A percentile compares a stretch with the other conserved stretches of the same genome.
phyloP scores from a whole-genome alignment of 1,284 basidiomycete species.

The Malassezia globosa region DNA sequence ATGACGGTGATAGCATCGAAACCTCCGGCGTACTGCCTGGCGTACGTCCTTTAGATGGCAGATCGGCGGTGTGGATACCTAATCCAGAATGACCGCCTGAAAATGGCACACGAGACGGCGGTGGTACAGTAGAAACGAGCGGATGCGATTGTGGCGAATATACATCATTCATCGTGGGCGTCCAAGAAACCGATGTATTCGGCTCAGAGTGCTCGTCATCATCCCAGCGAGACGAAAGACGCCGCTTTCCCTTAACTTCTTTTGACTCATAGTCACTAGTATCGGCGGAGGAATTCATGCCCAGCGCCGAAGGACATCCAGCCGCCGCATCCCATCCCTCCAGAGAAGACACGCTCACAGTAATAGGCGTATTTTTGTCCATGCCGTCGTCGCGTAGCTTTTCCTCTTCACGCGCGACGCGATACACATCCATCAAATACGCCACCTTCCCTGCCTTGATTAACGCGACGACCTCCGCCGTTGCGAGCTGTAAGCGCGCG shows the following conservation, averaged over 20 bases:
- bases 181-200: not conserved
- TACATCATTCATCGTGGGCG: not conserved
- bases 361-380: conserved; percentile 24
- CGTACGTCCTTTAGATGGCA: too few species aligned
- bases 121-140: too few species aligned
- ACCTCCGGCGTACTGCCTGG: too few species aligned
- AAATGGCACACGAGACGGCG: too few species aligned
- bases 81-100: too few species aligned
- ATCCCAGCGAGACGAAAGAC: not conserved
- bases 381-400: conserved; percentile 24
- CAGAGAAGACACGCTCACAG: conserved; percentile 29
- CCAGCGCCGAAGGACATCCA: not conserved
- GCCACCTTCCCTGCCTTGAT: conserved; percentile 50
- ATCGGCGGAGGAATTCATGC: not conserved
- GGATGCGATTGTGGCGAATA: too few species aligned
- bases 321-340: conserved; percentile 27
- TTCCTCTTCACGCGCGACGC: conserved; percentile 49
- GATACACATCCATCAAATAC: conserved; percentile 51
- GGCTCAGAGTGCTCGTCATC: not conserved
- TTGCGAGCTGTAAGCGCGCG: conserved; percentile 50
- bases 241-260: not conserved
- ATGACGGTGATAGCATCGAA: not conserved
- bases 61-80: too few species aligned
- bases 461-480: conserved; percentile 49
- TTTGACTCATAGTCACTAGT: not conserved